Evolutionary conservation across 208 protist species (phyloP).

Genomic region (Leptomonas seymouri): DNA sequence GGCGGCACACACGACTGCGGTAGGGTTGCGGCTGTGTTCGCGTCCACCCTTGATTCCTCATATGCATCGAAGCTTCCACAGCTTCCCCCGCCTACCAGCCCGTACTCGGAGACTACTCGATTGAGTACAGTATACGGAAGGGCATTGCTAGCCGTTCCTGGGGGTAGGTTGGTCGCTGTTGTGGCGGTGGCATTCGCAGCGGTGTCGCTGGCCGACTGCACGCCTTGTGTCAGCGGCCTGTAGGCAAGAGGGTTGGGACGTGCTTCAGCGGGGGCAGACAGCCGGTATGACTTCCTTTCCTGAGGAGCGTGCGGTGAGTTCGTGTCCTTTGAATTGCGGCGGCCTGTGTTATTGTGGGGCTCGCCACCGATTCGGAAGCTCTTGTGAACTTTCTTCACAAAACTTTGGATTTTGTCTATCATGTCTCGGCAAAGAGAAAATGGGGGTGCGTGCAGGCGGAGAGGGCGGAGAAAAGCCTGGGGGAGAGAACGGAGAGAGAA

Average conservation of each 20-base stretch:
- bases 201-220: background rate
- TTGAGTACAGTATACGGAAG: background rate
- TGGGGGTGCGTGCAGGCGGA: background rate
- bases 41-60: background rate
- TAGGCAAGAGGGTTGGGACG: constrained; percentile 2
- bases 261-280: background rate
- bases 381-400: constrained; percentile 6
- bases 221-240: no score
- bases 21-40: background rate
- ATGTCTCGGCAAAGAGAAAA: background rate
- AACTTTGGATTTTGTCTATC: constrained; percentile 1
- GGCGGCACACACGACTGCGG: no score
- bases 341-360: background rate
- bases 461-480: no score
- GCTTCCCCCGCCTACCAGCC: background rate
- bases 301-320: background rate
- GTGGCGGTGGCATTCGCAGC: background rate
- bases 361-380: background rate
- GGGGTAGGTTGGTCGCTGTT: background rate
- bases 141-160: background rate
- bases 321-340: background rate
- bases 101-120: background rate
- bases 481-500: background rate
- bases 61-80: background rate
- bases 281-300: background rate